Conservation (phyloP, 345 rosid species). For the sweet orange (Citrus sinensis) region DNA sequence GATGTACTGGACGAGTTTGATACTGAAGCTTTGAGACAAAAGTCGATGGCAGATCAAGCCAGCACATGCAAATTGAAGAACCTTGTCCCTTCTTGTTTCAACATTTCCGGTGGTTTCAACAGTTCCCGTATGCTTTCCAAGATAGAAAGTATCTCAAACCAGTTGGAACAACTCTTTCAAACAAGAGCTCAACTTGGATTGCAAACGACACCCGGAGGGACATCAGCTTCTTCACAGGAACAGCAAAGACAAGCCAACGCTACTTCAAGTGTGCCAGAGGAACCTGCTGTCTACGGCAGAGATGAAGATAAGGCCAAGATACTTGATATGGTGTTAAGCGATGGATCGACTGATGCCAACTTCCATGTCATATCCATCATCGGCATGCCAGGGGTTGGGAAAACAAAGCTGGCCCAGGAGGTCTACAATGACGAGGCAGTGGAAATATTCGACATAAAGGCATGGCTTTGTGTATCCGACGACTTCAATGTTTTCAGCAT, state of each 20-base stretch:
- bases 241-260: not conserved
- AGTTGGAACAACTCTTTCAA: not conserved
- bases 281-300: not conserved
- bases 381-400: not conserved
- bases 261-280: not conserved
- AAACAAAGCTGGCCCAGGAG: not conserved
- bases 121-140: not conserved
- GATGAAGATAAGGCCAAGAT: not conserved
- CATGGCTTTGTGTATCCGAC: not conserved
- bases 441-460: not conserved
- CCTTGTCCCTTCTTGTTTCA: not conserved
- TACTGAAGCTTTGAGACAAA: not conserved
- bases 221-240: not conserved
- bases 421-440: not conserved
- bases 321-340: not conserved
- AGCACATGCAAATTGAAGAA: not conserved
- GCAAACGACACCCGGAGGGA: not conserved
- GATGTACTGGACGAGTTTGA: not conserved
- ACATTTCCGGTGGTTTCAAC: not conserved
- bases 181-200: not conserved
- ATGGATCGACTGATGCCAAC: not conserved
- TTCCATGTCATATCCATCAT: not conserved
- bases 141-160: not conserved
- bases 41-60: not conserved
- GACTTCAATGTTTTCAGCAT: not conserved